phyloP scores from a whole-genome alignment of 164 flowering plant genomes.

The Brasenia schreberi region DNA sequence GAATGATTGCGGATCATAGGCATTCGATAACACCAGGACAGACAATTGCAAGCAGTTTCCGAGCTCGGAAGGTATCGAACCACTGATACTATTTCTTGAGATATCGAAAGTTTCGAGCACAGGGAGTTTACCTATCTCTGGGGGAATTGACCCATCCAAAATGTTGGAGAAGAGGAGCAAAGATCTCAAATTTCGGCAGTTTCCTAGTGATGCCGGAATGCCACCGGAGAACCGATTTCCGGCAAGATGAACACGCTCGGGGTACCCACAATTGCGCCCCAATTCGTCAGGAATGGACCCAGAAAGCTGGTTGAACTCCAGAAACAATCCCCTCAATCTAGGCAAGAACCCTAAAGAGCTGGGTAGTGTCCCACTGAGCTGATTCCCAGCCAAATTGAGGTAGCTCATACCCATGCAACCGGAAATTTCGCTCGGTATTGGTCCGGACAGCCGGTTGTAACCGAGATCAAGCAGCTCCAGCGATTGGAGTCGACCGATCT shows the following conservation, averaged over 20 bases:
- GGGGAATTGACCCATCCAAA: conserved; percentile 45
- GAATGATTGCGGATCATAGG: conserved; percentile 26
- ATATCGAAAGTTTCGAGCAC: conserved; percentile 61
- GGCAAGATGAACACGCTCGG: conserved; percentile 59
- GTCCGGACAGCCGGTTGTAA: neutral
- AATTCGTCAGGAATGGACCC: conserved; percentile 41
- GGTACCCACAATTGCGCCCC: conserved; percentile 35
- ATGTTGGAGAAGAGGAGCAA: conserved; percentile 49
- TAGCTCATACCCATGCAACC: neutral
- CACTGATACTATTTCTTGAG: conserved; percentile 53
- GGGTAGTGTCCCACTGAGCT: neutral
- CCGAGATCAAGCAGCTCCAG: conserved; percentile 35
- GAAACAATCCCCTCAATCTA: neutral
- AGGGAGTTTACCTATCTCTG: conserved; percentile 41
- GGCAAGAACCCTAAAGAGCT: neutral
- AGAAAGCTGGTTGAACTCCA: conserved; percentile 23
- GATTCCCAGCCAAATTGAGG: conserved; percentile 1
- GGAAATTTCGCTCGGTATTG: neutral
- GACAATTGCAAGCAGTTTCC: conserved; percentile 34
- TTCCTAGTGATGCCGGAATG: conserved; percentile 48
- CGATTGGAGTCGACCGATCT: conserved; percentile 42
- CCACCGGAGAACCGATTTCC: conserved; percentile 37
- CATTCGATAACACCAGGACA: conserved; percentile 56
- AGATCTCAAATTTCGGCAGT: conserved; percentile 26
- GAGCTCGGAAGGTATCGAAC: conserved; percentile 34